A percentile compares a stretch with the other conserved stretches of the same genome.
These are phyloP conservation scores for Talaromyces sp. DNA, from an alignment of 2,329 filamentous ascomycete species.

Conservation along the genomic window DNA sequence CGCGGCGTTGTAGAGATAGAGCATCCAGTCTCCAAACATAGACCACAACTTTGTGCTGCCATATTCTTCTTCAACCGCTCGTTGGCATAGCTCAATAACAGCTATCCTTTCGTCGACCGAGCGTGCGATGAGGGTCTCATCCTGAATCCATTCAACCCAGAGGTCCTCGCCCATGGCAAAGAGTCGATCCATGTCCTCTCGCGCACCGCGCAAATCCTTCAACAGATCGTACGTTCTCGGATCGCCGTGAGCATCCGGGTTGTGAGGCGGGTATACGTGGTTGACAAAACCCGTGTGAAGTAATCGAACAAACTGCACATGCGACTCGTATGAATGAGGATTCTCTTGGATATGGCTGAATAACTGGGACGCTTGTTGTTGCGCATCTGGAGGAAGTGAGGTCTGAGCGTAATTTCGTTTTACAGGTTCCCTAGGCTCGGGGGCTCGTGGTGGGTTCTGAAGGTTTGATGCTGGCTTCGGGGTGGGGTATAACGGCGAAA, in stretches of 20 bases:
- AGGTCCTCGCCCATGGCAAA: constrained; percentile 60
- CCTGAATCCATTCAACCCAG: constrained; percentile 60
- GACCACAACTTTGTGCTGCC: constrained; percentile 58
- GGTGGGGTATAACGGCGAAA: constrained; percentile 35
- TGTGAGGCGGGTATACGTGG: constrained; percentile 42
- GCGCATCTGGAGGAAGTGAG: constrained; percentile 37
- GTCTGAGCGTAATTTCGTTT: constrained; percentile 37
- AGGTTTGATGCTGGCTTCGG: constrained; percentile 31
- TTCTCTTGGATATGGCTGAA: constrained; percentile 40
- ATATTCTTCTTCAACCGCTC: constrained; percentile 57
- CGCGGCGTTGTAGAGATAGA: constrained; percentile 51
- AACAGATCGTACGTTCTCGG: constrained; percentile 43
- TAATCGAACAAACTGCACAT: constrained; percentile 42
- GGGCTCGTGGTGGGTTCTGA: constrained; percentile 40
- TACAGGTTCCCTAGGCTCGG: constrained; percentile 36
- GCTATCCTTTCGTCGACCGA: constrained; percentile 53
- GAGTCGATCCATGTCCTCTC: constrained; percentile 56
- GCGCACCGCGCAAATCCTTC: constrained; percentile 42
- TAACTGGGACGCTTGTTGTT: constrained; percentile 36
- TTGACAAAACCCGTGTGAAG: constrained; percentile 44
- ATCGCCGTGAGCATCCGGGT: constrained; percentile 40
- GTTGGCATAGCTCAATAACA: constrained; percentile 56
- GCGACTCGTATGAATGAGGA: constrained; percentile 43
- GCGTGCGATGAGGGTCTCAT: constrained; percentile 55
- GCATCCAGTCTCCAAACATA: constrained; percentile 59